Base-by-base conservation (phyloP, 768 basidiomycete species). In the Cytidiella melzeri region DNA sequence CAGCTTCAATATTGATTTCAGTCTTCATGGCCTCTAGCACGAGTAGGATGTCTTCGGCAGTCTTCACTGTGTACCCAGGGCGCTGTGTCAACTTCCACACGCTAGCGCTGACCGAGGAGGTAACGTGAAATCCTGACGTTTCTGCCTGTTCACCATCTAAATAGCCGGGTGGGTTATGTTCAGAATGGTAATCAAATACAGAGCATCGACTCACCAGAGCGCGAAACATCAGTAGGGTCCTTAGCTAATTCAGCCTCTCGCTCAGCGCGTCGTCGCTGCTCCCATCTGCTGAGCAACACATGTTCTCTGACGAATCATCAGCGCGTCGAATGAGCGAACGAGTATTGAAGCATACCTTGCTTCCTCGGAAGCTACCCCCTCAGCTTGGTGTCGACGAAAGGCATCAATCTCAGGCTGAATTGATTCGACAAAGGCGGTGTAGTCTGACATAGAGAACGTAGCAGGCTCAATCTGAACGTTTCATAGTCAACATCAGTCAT, bases 11-110 rank as follows among this genome's bases (percentile, higher is more conserved):
- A 12, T 71, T 67, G 39, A 83, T 73, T 56, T 81, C 79, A 0
- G 76, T 80, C 63, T 85, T 84, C 83, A 83, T 84, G 1, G 82
- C 79, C 61, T 82, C 79, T 11, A 84, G 68, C 18, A 80, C 68
- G 26, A 78, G 42, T 30, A 82, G 56, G 3, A 75, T 67, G 3
- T 74, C 65, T 11, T 73, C 70, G 2, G 66, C 64, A 0, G 73
- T 65, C 3, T 59, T 42, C 38, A 83, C 68, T 0, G 60, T 54
- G 45, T 79, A 70, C 11, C 75, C 76, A 4, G 68, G 59, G 0
- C 59, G 55, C 38, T 72, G 70, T 12, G 65, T 68, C 54, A 83
- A 69, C 57, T 78, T 79, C 76, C 74, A 75, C 23, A 81, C 58
- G 9, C 70, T 67, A 2, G 76, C 74, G 20, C 69, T 68, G 25